Percentiles rank a stretch among this genome's conserved stretches.
Conservation (phyloP, 345 rosid genomes). For the Citropsis articulata region DNA sequence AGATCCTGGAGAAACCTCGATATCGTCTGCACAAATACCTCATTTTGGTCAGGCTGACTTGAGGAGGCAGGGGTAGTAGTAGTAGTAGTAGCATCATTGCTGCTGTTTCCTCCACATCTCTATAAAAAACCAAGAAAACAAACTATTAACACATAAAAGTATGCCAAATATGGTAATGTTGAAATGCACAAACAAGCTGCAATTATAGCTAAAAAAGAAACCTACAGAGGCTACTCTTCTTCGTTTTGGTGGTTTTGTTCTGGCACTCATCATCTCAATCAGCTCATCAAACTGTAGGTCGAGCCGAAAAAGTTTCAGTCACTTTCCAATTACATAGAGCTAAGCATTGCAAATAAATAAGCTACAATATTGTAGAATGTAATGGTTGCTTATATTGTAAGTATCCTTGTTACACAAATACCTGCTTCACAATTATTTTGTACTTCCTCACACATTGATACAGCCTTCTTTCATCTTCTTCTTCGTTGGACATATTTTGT, state of each 20-base stretch:
- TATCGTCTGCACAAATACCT: conserved; percentile 22
- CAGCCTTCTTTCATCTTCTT: conserved; percentile 34
- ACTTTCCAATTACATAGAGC: background rate
- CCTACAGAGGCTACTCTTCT: conserved; percentile 16
- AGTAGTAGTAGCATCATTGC: background rate
- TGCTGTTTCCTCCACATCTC: conserved; percentile 6
- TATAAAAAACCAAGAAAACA: conserved; percentile 7
- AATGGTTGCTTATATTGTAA: background rate
- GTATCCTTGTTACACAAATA: background rate
- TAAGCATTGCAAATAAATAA: background rate
- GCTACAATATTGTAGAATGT: background rate
- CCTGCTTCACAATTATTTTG: conserved; percentile 34
- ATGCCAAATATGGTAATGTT: background rate
- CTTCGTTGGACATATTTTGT: conserved; percentile 22
- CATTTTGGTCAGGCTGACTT: conserved; percentile 15
- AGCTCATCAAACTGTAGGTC: conserved; percentile 26
- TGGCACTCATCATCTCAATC: conserved; percentile 24
- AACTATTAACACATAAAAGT: background rate
- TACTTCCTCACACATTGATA: conserved; percentile 33
- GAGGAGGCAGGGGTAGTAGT: background rate
- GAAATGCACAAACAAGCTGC: background rate
- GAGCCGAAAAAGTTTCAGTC: background rate
- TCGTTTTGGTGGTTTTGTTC: conserved; percentile 24
- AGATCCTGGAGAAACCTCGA: conserved; percentile 23
- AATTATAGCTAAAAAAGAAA: background rate